Percentiles rank a stretch among this genome's conserved stretches.
phyloP scores from a whole-genome alignment of 2,329 filamentous ascomycete species.

The Ciborinia camelliae region DNA sequence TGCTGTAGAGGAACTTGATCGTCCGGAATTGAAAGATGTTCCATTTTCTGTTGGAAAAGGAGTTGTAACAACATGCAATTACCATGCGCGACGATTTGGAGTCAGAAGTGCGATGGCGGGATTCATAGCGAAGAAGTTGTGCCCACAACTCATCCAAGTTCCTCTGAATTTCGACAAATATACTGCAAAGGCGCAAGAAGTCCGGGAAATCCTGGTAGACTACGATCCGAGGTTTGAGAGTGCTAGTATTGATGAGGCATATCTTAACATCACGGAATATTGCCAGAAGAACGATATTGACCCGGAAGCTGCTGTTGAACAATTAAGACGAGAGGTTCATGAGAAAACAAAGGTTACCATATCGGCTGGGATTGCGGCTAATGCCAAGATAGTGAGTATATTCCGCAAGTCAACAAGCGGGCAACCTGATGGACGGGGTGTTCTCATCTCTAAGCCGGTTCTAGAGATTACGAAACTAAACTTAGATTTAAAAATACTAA shows the following conservation, averaged over 20 bases:
- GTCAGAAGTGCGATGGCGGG: constrained; percentile 93
- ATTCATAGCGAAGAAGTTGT: constrained; percentile 93
- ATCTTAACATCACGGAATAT: constrained; percentile 89
- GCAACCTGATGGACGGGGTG: background rate
- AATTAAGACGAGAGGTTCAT: constrained; percentile 74
- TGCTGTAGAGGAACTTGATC: constrained; percentile 80
- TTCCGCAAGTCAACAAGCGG: background rate
- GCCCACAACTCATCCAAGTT: constrained; percentile 77
- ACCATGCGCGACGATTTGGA: constrained; percentile 83
- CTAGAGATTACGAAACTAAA: background rate
- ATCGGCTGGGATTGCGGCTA: constrained; percentile 90
- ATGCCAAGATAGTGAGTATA: constrained; percentile 64
- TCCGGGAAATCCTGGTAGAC: constrained; percentile 74
- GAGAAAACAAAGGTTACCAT: constrained; percentile 79
- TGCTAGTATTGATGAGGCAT: constrained; percentile 93
- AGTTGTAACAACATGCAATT: constrained; percentile 72
- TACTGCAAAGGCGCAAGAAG: constrained; percentile 80
- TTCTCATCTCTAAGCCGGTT: background rate
- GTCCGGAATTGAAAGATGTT: constrained; percentile 78
- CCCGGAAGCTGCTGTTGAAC: constrained; percentile 70
- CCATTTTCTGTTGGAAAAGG: constrained; percentile 85
- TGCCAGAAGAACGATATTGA: constrained; percentile 65
- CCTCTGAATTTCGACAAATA: constrained; percentile 91
- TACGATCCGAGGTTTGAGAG: constrained; percentile 92
- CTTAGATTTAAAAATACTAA: background rate